Conservation (phyloP, 805 yeast genomes). For the Lipomyces spencermartinsiae region DNA sequence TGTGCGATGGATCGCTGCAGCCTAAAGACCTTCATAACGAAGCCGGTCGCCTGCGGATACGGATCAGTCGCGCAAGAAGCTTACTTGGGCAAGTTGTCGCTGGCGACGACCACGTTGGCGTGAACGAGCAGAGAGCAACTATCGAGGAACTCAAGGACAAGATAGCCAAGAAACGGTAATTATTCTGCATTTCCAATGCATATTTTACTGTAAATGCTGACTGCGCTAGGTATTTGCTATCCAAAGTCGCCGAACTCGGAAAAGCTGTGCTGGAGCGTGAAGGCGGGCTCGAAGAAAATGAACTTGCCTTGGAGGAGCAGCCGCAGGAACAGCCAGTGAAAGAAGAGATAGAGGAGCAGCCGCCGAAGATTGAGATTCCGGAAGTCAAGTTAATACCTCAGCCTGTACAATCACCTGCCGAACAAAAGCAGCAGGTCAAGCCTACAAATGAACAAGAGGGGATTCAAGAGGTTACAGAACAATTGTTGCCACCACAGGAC, state of each 20-base stretch:
- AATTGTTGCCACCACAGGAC: conserved; percentile 4
- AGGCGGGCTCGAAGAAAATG: conserved; percentile 13
- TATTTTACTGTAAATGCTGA: not conserved
- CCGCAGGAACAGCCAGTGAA: not conserved
- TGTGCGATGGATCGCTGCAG: conserved; percentile 22
- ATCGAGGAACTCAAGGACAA: conserved; percentile 11
- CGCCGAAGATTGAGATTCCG: conserved; percentile 8
- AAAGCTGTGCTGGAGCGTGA: conserved; percentile 8
- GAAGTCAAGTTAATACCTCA: conserved; percentile 2
- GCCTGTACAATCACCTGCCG: not conserved
- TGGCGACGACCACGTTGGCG: not conserved
- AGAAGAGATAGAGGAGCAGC: not conserved
- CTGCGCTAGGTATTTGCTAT: conserved; percentile 7
- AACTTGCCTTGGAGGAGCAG: not conserved
- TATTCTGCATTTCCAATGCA: not conserved
- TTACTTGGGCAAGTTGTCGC: conserved; percentile 13
- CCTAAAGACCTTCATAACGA: conserved; percentile 31
- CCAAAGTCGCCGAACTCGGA: conserved; percentile 8
- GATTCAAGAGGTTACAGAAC: not conserved
- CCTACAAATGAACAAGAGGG: not conserved
- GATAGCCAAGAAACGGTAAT: conserved; percentile 23
- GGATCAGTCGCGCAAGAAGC: conserved; percentile 15
- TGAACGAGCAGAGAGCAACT: conserved; percentile 17
- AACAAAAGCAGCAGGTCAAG: not conserved
- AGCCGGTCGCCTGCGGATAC: conserved; percentile 28